Evolutionary conservation across 495 filamentous ascomycete species (phyloP).

Genomic region (Penicillium parvum): DNA sequence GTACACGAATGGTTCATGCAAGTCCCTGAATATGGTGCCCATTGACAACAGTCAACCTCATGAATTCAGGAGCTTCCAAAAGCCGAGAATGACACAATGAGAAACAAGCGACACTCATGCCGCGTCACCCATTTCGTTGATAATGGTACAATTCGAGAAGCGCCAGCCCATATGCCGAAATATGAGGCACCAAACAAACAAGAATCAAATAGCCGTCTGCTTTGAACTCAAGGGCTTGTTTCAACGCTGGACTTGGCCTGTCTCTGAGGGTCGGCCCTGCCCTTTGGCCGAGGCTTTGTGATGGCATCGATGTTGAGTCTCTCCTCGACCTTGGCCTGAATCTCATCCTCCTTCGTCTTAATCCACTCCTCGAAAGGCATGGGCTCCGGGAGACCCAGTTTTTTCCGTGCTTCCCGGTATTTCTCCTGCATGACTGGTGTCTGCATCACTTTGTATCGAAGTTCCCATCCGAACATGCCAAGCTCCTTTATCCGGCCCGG

Average conservation of each 20-base stretch:
- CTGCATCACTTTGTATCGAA: constrained; percentile 84
- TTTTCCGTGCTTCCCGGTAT: constrained; percentile 53
- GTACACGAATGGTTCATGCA: no score
- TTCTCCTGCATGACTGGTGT: constrained; percentile 55
- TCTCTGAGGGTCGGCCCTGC: constrained; percentile 23
- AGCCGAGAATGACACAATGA: constrained; percentile 5
- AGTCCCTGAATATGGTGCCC: constrained; percentile 15
- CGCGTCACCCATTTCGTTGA: constrained; percentile 18
- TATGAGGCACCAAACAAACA: neutral
- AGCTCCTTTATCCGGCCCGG: constrained; percentile 72
- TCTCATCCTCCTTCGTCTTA: constrained; percentile 34
- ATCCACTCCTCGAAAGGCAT: constrained; percentile 39
- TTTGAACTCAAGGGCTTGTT: neutral
- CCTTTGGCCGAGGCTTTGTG: constrained; percentile 35
- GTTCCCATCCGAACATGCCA: constrained; percentile 79
- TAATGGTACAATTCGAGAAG: constrained; percentile 34
- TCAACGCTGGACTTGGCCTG: neutral
- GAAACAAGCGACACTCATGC: constrained; percentile 12
- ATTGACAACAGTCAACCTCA: constrained; percentile 11
- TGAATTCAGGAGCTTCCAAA: no score
- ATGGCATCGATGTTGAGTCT: constrained; percentile 33
- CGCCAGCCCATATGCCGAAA: constrained; percentile 16
- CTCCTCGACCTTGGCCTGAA: constrained; percentile 30
- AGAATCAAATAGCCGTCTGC: neutral
- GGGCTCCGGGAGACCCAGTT: constrained; percentile 43